Base-by-base conservation (phyloP, 2,329 filamentous ascomycete genomes). In the Colletotrichum spaethianum region DNA sequence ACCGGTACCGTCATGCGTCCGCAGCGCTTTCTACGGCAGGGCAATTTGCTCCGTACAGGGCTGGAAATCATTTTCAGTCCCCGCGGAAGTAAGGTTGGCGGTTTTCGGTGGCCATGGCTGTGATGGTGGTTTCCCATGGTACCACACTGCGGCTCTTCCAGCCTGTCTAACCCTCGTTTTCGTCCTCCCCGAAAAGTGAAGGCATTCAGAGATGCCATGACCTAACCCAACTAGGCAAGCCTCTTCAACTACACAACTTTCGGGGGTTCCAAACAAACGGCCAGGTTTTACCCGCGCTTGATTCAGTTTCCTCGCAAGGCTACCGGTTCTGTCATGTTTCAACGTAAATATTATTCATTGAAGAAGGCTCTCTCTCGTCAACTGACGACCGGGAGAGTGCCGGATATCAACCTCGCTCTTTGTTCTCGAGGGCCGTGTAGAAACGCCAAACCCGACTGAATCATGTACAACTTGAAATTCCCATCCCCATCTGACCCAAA, bases 351-450 rank as follows among this genome's bases (percentile, higher is more conserved):
- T 62, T 70, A 62, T 48, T 67, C 46, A 55, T 70, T 31, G 11
- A 38, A 23, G 23, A 60, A 46, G 52, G 23, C 28, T 36, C 40
- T 33, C 44, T 28, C 42, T 26, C 59, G 46, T 57, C 52, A 11
- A 18, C 36, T 16, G 26, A 40, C 28, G 16, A 57, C 33, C 36
- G 44, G 12, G 12, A 18, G 56, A 52, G 46, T 12, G 46, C 67
- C 56, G 55, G 63, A 67, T 67, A 44, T 70, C 60, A 61, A 67
- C 46, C 55, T 61, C 63, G 56, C 56, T 36, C 38, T 50, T 33
- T 46, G 46, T 55, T n/a, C n/a, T 61, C 60, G n/a, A 52, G 36
- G 33, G 31, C 63, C 55, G 4, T 38, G 23, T 23, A 11, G 61
- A 33, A 66, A 59, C 63, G 42, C 42, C 42, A 59, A 63, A 42